Conservation (phyloP, 1,284 basidiomycete species). For the Ceratobasidium sp. region DNA sequence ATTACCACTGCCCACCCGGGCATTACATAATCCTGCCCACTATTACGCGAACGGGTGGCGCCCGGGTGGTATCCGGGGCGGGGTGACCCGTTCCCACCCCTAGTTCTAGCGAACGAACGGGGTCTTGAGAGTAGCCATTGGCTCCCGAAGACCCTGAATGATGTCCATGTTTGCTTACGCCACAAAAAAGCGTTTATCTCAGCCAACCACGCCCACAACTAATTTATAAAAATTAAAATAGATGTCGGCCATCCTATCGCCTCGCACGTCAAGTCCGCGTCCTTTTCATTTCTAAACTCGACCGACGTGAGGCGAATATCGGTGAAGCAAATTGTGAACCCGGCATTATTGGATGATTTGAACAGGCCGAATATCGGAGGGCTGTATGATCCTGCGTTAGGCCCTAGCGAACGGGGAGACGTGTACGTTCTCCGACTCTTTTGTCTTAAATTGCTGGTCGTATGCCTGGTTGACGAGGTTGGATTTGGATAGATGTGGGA, state of each 20-base stretch:
- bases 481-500: conserved; percentile 80
- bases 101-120: no score
- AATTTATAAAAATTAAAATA: conserved; percentile 67
- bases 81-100: no score
- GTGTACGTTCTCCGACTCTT: conserved; percentile 72
- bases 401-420: conserved; percentile 88
- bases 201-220: conserved; percentile 8
- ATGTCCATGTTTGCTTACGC: conserved; percentile 38
- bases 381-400: conserved; percentile 95
- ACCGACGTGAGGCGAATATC: conserved; percentile 94
- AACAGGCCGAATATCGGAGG: conserved; percentile 94
- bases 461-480: no score
- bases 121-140: no score
- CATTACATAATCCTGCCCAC: no score
- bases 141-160: conserved; percentile 28
- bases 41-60: no score
- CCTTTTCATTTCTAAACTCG: conserved; percentile 95
- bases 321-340: conserved; percentile 97
- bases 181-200: conserved; percentile 37
- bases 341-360: conserved; percentile 92
- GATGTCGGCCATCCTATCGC: conserved; percentile 93
- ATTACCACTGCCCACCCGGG: no score
- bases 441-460: not conserved
- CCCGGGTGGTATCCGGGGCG: no score
- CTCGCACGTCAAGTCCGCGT: conserved; percentile 86